phyloP scores from a whole-genome alignment of 2,329 filamentous ascomycete genomes.

The Fusarium vanettenii region DNA sequence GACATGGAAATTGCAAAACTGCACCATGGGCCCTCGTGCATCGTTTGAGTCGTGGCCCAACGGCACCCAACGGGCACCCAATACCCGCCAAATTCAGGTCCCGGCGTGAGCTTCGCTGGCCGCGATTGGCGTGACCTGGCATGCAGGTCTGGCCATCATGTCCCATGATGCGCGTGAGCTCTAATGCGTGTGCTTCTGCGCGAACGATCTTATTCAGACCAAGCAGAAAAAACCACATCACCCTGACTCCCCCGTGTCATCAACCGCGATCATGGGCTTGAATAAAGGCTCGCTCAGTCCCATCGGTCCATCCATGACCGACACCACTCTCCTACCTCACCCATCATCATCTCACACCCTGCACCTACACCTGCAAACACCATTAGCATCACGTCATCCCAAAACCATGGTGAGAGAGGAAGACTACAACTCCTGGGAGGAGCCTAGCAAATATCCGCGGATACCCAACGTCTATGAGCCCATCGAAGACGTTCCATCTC shows the following conservation, averaged over 20 bases:
- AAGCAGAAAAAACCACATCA: slow-evolving; percentile 1
- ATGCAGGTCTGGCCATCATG: slow-evolving; percentile 25
- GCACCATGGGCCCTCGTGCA: neutral
- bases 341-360: slow-evolving; percentile 1
- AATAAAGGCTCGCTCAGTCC: slow-evolving; percentile 8
- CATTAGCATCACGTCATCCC: slow-evolving; percentile 20
- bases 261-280: neutral
- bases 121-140: slow-evolving; percentile 26
- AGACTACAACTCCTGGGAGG: slow-evolving; percentile 29
- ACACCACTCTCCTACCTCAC: neutral
- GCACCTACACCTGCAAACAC: neutral
- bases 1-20: slow-evolving; percentile 36
- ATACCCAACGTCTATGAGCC: slow-evolving; percentile 41
- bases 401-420: slow-evolving; percentile 26
- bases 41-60: slow-evolving; percentile 24
- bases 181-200: slow-evolving; percentile 32
- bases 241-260: neutral
- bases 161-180: slow-evolving; percentile 33
- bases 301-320: neutral
- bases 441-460: slow-evolving; percentile 32
- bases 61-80: slow-evolving; percentile 34
- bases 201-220: slow-evolving; percentile 12
- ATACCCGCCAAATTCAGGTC: slow-evolving; percentile 31
- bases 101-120: slow-evolving; percentile 29
- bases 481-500: slow-evolving; percentile 14